Conservation (phyloP, 2,329 filamentous ascomycete species). For the Cladosporium phlei region DNA sequence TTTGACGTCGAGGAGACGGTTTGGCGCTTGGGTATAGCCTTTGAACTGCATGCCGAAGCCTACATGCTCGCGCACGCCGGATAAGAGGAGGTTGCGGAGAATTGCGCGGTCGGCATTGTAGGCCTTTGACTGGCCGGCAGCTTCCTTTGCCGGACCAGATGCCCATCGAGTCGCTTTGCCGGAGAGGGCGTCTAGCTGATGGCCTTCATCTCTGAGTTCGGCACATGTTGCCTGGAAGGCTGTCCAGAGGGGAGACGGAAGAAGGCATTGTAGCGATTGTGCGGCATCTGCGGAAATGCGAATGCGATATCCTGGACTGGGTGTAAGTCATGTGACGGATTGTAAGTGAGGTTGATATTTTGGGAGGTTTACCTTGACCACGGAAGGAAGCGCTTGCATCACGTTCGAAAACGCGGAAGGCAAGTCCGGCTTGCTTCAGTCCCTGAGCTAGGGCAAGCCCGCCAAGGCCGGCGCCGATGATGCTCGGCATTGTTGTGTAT, state of each 20-base stretch:
- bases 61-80: slow-evolving; percentile 17
- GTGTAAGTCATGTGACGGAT: not conserved
- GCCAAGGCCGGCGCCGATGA: slow-evolving; percentile 26
- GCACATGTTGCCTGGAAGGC: slow-evolving; percentile 13
- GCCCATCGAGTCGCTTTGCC: not conserved
- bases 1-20: slow-evolving; percentile 12
- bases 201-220: slow-evolving; percentile 16
- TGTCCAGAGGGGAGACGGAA: not conserved
- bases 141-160: not conserved
- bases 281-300: slow-evolving; percentile 17
- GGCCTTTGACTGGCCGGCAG: not conserved
- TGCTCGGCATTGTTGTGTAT: not conserved
- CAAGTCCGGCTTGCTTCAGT: slow-evolving; percentile 21
- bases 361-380: slow-evolving; percentile 15
- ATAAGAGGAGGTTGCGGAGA: slow-evolving; percentile 18
- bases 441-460: slow-evolving; percentile 26
- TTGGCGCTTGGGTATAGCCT: slow-evolving; percentile 11
- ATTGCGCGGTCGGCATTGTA: slow-evolving; percentile 20
- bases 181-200: slow-evolving; percentile 8
- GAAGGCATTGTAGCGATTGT: slow-evolving; percentile 15
- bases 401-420: slow-evolving; percentile 23
- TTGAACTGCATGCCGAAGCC: slow-evolving; percentile 18
- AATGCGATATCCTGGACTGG: slow-evolving; percentile 17
- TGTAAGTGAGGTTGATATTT: not conserved
- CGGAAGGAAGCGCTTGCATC: slow-evolving; percentile 16